phyloP scores from a whole-genome alignment of 2,329 filamentous ascomycete genomes.

The Cladosporium sp. region DNA sequence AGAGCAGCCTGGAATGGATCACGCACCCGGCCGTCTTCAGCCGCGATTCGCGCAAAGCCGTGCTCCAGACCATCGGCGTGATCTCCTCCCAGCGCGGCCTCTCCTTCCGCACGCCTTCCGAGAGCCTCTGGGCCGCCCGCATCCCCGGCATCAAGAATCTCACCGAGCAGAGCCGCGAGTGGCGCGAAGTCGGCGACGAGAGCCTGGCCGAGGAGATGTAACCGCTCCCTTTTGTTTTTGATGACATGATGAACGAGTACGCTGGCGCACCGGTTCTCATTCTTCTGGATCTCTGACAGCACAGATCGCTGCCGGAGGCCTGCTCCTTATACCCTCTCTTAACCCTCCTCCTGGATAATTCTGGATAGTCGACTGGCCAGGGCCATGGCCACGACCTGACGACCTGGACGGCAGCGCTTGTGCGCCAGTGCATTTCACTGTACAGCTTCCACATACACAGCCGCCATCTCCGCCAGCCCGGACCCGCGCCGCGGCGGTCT shows the following conservation, averaged over 20 bases:
- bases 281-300: no score
- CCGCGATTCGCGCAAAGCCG: slow-evolving; percentile 88
- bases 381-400: no score
- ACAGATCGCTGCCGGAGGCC: no score
- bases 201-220: slow-evolving; percentile 18
- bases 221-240: background rate
- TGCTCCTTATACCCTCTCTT: no score
- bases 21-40: slow-evolving; percentile 92
- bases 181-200: slow-evolving; percentile 71
- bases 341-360: no score
- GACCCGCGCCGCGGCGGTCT: no score
- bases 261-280: no score
- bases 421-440: no score
- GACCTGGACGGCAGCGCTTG: no score
- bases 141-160: slow-evolving; percentile 74
- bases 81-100: slow-evolving; percentile 92
- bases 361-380: no score
- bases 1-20: slow-evolving; percentile 92
- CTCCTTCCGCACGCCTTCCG: slow-evolving; percentile 84
- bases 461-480: no score
- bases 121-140: slow-evolving; percentile 80
- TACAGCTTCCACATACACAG: no score
- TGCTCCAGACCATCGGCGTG: slow-evolving; percentile 91
- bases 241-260: background rate
- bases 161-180: slow-evolving; percentile 79